Evolutionary conservation across 2,329 filamentous ascomycete species (phyloP).

Genomic region (Ambrosiella xylebori): DNA sequence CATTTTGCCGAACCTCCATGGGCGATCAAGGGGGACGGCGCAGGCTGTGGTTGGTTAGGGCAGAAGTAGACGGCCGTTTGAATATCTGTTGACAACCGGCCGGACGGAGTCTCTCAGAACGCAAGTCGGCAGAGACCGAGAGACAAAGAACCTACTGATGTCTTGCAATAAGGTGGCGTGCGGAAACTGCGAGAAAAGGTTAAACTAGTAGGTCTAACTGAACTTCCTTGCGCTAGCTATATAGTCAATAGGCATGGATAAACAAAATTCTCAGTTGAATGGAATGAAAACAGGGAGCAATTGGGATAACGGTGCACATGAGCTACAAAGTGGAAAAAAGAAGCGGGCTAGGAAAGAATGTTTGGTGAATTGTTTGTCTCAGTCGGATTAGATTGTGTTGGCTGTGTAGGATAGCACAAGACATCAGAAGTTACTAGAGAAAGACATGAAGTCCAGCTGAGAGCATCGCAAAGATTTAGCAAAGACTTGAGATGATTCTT

Average conservation of each 20-base stretch:
- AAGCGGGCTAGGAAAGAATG: not conserved
- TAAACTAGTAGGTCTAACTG: not conserved
- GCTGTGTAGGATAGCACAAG: constrained; percentile 8
- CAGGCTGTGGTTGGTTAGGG: not conserved
- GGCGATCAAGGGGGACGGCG: constrained; percentile 16
- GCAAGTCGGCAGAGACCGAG: too few species aligned
- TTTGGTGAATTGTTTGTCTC: not conserved
- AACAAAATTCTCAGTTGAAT: not conserved
- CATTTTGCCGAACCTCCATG: constrained; percentile 37
- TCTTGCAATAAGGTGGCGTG: not conserved
- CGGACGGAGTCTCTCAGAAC: not conserved
- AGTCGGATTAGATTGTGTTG: not conserved
- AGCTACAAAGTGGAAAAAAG: not conserved
- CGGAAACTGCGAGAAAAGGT: constrained; percentile 1
- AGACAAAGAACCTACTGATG: not conserved
- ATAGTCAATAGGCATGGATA: not conserved
- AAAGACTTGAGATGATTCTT: not conserved
- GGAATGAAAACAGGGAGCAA: not conserved
- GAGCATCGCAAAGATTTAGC: not conserved
- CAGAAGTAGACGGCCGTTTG: not conserved
- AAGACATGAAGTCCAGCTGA: not conserved
- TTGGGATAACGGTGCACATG: not conserved
- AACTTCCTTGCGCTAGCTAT: not conserved
- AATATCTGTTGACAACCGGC: not conserved
- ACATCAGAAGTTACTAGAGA: constrained; percentile 4